Evolutionary conservation across 2,329 filamentous ascomycete genomes (phyloP).

Genomic region (Endocalyx cinctus): DNA sequence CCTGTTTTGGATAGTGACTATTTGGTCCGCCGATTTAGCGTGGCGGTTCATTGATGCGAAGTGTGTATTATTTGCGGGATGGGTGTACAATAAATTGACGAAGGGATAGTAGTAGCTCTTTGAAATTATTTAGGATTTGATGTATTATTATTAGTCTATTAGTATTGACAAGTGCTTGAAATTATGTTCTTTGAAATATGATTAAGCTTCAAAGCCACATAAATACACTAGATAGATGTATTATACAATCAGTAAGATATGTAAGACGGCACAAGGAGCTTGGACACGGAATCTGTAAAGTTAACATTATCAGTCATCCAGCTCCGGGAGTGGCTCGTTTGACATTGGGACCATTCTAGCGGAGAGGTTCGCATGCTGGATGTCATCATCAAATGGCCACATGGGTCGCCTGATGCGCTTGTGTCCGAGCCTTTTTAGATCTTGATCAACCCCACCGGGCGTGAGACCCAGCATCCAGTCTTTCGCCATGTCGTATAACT

Average conservation of each 20-base stretch:
- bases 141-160: too few species aligned
- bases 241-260: too few species aligned
- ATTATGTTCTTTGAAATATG: too few species aligned
- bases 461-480: conserved; percentile 52
- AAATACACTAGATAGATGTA: too few species aligned
- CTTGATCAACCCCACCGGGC: conserved; percentile 50
- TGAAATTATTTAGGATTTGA: too few species aligned
- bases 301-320: too few species aligned
- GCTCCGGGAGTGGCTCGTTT: conserved; percentile 20
- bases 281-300: too few species aligned
- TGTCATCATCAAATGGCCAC: conserved; percentile 38
- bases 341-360: conserved; percentile 32
- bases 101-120: too few species aligned
- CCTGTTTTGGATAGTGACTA: conserved; percentile 10
- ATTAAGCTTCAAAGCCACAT: too few species aligned
- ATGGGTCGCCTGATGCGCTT: conserved; percentile 43
- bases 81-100: conserved; percentile 12
- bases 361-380: conserved; percentile 30
- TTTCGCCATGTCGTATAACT: conserved; percentile 48
- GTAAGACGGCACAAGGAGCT: too few species aligned
- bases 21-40: conserved; percentile 17
- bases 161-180: too few species aligned
- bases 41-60: conserved; percentile 18
- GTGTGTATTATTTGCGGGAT: conserved; percentile 14
- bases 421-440: conserved; percentile 44